Conservation (phyloP, 768 basidiomycete species). For the Collybia nuda region DNA sequence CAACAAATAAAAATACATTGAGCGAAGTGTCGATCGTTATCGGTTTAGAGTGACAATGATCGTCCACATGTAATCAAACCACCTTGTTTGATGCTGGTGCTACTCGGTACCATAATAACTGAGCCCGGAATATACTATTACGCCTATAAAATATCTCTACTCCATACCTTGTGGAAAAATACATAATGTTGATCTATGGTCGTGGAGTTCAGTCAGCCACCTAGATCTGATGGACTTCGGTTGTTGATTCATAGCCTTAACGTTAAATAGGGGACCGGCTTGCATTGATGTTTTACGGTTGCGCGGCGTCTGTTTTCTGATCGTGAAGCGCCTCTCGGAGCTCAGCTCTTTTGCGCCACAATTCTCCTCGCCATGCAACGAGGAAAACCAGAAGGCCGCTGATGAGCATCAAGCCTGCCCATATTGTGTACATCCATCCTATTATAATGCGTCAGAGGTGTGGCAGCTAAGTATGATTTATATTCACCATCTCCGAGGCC, state of each 20-base stretch:
- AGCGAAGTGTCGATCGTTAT: too few relatives aligned
- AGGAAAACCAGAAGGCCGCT: slow-evolving; percentile 58
- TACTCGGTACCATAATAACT: too few relatives aligned
- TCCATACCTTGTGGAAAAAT: too few relatives aligned
- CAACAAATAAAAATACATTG: too few relatives aligned
- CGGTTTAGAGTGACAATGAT: too few relatives aligned
- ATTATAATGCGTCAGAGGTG: background rate
- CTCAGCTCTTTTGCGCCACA: slow-evolving; percentile 58
- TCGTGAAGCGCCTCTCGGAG: slow-evolving; percentile 30
- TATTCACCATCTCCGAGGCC: slow-evolving; percentile 69
- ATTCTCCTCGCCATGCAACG: slow-evolving; percentile 55
- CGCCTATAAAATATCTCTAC: too few relatives aligned
- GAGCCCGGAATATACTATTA: too few relatives aligned
- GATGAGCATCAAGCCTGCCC: slow-evolving; percentile 46
- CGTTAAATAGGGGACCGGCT: background rate
- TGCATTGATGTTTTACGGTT: background rate
- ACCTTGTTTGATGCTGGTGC: too few relatives aligned
- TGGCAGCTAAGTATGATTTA: background rate
- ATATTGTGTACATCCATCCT: slow-evolving; percentile 72
- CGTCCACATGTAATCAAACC: too few relatives aligned
- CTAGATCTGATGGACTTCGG: too few relatives aligned
- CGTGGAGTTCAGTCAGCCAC: too few relatives aligned
- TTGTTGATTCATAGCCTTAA: background rate
- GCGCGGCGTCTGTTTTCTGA: background rate
- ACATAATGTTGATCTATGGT: too few relatives aligned